Evolutionary conservation across 2,329 filamentous ascomycete species (phyloP).

Genomic region (Sporothrix euskadiensis): DNA sequence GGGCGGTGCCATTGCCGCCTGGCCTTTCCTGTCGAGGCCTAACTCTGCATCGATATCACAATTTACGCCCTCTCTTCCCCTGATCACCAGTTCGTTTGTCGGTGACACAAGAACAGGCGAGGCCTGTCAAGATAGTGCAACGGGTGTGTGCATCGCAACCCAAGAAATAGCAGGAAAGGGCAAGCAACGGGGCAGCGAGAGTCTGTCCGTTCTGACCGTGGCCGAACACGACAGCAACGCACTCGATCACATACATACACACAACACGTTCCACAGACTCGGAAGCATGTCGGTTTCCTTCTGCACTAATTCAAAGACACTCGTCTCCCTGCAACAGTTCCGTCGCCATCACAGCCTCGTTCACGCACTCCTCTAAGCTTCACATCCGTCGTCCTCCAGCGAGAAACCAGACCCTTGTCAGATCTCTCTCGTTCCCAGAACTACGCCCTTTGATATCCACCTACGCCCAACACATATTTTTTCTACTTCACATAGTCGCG

Average conservation of each 20-base stretch:
- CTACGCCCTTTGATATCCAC: background rate
- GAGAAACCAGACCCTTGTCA: too few species aligned
- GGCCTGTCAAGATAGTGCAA: conserved; percentile 8
- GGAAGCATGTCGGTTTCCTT: conserved; percentile 4
- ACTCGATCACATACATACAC: background rate
- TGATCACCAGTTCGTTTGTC: background rate
- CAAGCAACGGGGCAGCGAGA: background rate
- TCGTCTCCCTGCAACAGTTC: background rate
- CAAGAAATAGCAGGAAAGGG: background rate
- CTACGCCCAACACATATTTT: background rate
- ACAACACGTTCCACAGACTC: background rate
- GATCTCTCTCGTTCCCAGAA: background rate
- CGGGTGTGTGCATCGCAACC: background rate
- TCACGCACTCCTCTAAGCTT: background rate
- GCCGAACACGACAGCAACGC: background rate
- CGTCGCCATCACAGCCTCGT: background rate
- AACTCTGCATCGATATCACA: background rate
- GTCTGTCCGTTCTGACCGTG: background rate
- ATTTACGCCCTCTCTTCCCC: background rate
- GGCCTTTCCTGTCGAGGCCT: background rate
- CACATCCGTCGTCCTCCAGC: background rate
- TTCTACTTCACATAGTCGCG: background rate
- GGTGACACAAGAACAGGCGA: background rate
- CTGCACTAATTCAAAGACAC: background rate
- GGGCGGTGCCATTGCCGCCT: background rate